These are phyloP conservation scores for Forsythia viridissima DNA, from an alignment of 257 asterid genomes.

Conservation along the genomic window DNA sequence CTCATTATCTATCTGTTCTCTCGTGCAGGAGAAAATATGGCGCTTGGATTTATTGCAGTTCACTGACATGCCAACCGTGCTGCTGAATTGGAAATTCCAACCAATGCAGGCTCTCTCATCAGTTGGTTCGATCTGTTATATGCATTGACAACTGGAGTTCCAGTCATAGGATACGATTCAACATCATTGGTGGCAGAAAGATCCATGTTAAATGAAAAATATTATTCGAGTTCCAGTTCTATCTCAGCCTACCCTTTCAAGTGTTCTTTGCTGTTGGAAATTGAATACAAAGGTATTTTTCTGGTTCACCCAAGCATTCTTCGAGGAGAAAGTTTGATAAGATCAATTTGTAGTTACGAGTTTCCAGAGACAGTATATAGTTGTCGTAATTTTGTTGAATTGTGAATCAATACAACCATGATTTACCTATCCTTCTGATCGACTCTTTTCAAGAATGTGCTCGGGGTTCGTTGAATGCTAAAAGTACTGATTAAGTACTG, in stretches of 20 bases:
- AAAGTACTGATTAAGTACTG: no score
- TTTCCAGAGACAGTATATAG: no score
- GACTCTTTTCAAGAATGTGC: neutral
- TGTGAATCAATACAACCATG: neutral
- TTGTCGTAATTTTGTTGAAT: no score
- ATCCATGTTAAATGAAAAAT: neutral
- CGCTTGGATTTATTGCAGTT: conserved; percentile 20
- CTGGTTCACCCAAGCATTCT: neutral
- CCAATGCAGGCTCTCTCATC: neutral
- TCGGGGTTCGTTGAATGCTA: neutral
- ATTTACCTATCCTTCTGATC: neutral
- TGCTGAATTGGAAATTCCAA: neutral
- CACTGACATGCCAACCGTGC: conserved; percentile 12
- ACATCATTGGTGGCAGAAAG: neutral
- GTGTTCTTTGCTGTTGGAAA: neutral
- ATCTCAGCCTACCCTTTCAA: neutral
- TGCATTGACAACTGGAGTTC: conserved; percentile 5
- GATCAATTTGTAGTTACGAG: neutral
- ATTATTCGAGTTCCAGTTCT: neutral
- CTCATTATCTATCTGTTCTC: neutral
- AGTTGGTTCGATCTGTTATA: neutral
- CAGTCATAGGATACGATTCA: neutral
- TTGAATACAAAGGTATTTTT: neutral
- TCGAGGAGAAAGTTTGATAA: neutral
- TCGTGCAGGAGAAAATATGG: conserved; percentile 25